phyloP scores from a whole-genome alignment of 306 rosid genomes.

The Quercus dentata region DNA sequence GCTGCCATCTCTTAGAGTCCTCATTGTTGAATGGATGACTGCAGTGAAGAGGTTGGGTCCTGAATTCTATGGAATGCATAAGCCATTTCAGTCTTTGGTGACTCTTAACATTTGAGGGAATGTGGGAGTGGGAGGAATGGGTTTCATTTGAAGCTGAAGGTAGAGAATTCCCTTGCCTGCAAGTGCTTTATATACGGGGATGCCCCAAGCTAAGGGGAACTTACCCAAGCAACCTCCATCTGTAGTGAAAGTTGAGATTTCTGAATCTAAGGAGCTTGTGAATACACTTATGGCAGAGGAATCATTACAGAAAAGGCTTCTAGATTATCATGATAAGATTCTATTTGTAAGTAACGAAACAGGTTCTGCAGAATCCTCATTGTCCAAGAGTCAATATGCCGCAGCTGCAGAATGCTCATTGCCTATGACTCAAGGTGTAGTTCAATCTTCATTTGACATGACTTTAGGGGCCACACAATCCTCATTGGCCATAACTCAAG shows the following conservation, averaged over 20 bases:
- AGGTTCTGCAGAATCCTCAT: too few relatives aligned
- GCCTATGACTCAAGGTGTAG: background rate
- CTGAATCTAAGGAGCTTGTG: background rate
- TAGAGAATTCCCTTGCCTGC: constrained; percentile 15
- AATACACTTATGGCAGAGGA: background rate
- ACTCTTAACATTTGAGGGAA: constrained; percentile 17
- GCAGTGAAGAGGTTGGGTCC: constrained; percentile 12
- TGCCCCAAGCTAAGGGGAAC: background rate
- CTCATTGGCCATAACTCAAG: too few relatives aligned
- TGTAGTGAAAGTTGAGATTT: background rate
- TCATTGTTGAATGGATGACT: constrained; percentile 3
- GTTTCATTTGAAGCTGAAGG: background rate
- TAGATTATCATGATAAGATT: background rate
- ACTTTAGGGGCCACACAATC: too few relatives aligned
- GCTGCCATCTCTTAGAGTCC: constrained; percentile 26
- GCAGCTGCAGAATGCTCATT: background rate
- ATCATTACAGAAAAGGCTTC: background rate
- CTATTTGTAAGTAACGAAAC: too few relatives aligned
- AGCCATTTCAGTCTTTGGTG: constrained; percentile 17
- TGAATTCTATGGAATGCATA: constrained; percentile 15
- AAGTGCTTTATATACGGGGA: background rate
- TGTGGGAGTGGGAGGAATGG: constrained; percentile 34
- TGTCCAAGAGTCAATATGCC: too few relatives aligned
- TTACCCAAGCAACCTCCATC: background rate
- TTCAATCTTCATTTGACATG: too few relatives aligned